Percentiles rank a stretch among this genome's conserved stretches.
These are phyloP conservation scores for Russula abietina DNA, from an alignment of 768 basidiomycete genomes.

Conservation along the genomic window DNA sequence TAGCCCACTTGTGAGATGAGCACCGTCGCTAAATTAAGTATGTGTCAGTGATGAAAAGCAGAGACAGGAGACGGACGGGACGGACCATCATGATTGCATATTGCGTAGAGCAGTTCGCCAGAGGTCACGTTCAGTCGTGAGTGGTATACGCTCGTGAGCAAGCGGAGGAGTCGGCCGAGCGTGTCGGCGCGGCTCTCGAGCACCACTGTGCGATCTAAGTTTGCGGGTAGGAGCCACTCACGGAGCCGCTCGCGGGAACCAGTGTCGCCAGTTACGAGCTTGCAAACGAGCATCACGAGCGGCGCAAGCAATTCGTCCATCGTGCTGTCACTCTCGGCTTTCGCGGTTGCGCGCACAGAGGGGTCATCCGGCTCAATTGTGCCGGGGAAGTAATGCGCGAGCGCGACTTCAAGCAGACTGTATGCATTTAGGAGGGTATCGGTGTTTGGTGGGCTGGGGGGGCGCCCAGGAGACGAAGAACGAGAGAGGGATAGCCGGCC, in stretches of 20 bases:
- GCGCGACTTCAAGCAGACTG: constrained; percentile 57
- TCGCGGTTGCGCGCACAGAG: constrained; percentile 48
- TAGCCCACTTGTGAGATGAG: constrained; percentile 84
- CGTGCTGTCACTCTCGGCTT: constrained; percentile 46
- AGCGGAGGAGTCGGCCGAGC: constrained; percentile 72
- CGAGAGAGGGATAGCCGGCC: constrained; percentile 41
- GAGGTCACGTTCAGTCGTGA: constrained; percentile 63
- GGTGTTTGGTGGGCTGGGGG: constrained; percentile 32
- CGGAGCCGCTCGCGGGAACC: constrained; percentile 49
- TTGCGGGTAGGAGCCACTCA: constrained; percentile 66
- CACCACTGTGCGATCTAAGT: constrained; percentile 71
- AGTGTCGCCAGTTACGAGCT: constrained; percentile 62
- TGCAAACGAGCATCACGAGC: constrained; percentile 65
- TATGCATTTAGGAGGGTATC: constrained; percentile 61
- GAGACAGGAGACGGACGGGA: background rate
- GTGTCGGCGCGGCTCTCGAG: constrained; percentile 69
- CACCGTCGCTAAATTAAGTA: constrained; percentile 44
- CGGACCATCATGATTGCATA: constrained; percentile 73
- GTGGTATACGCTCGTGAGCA: constrained; percentile 72
- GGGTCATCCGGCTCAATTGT: constrained; percentile 57
- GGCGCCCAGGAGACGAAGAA: constrained; percentile 39
- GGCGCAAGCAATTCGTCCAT: constrained; percentile 79
- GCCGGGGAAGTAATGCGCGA: constrained; percentile 62
- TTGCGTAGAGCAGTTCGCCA: constrained; percentile 82
- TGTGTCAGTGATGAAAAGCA: background rate